Conservation (phyloP, 2,329 filamentous ascomycete genomes). For the Nemania serpens region DNA sequence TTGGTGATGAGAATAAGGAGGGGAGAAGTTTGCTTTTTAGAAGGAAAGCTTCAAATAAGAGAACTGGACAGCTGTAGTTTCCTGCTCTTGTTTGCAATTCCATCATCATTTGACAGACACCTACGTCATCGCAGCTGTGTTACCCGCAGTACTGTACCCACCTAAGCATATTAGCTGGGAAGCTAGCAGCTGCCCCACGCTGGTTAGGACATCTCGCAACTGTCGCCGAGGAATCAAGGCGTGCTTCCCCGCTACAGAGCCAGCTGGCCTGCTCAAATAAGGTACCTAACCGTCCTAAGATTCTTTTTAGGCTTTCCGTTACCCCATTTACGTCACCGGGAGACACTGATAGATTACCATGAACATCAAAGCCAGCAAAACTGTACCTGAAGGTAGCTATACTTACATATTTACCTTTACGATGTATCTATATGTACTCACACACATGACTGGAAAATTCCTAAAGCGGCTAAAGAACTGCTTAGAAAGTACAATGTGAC, state of each 20-base stretch:
- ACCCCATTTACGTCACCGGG: conserved; percentile 21
- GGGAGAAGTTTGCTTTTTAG: background rate
- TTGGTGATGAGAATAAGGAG: conserved; percentile 1
- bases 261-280: conserved; percentile 4
- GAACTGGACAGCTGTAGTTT: conserved; percentile 9
- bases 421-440: no score
- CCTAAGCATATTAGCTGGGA: background rate
- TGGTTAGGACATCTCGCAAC: background rate
- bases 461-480: conserved; percentile 3
- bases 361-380: background rate
- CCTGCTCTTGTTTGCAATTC: conserved; percentile 26
- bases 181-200: conserved; percentile 8
- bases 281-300: background rate
- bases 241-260: conserved; percentile 5
- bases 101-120: conserved; percentile 23
- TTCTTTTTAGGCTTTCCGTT: background rate
- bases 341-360: conserved; percentile 6
- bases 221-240: background rate
- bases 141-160: conserved; percentile 3
- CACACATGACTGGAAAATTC: background rate
- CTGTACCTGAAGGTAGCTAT: background rate
- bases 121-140: conserved; percentile 27
- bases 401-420: no score
- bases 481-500: conserved; percentile 1
- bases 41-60: conserved; percentile 25